Evolutionary conservation across 2,329 filamentous ascomycete species (phyloP).

Genomic region (Colletotrichum karsti): DNA sequence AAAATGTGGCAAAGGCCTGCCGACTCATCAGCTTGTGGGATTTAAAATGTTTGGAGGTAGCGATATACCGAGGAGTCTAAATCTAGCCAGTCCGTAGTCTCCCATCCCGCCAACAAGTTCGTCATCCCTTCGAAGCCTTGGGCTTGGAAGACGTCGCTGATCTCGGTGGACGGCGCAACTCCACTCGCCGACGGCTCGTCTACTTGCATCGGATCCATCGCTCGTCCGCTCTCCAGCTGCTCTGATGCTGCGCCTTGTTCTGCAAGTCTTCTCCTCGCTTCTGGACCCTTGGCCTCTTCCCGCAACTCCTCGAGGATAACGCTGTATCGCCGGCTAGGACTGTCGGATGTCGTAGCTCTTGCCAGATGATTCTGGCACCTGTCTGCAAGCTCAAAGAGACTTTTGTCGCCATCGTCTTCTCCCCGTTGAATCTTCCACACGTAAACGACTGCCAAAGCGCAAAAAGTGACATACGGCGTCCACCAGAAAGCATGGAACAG

Average conservation of each 20-base stretch:
- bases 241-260: background rate
- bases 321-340: slow-evolving; percentile 56
- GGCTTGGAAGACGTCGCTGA: slow-evolving; percentile 15
- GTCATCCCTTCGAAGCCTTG: slow-evolving; percentile 26
- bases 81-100: slow-evolving; percentile 40
- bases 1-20: slow-evolving; percentile 30
- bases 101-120: slow-evolving; percentile 34
- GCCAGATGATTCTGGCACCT: slow-evolving; percentile 55
- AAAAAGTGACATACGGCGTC: slow-evolving; percentile 63
- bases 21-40: slow-evolving; percentile 2
- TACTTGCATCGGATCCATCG: background rate
- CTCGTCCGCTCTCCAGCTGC: background rate
- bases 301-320: slow-evolving; percentile 61
- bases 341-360: slow-evolving; percentile 45
- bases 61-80: slow-evolving; percentile 36
- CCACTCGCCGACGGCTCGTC: background rate
- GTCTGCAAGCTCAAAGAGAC: slow-evolving; percentile 39
- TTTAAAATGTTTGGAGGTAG: background rate
- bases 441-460: slow-evolving; percentile 61
- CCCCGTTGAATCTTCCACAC: slow-evolving; percentile 52
- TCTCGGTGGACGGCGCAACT: slow-evolving; percentile 10
- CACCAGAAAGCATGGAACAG: slow-evolving; percentile 56
- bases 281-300: slow-evolving; percentile 40
- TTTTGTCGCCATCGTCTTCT: slow-evolving; percentile 8
- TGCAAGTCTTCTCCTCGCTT: background rate